These are phyloP conservation scores for Puccinia coronata DNA, from an alignment of 1,284 basidiomycete species.

Conservation along the genomic window DNA sequence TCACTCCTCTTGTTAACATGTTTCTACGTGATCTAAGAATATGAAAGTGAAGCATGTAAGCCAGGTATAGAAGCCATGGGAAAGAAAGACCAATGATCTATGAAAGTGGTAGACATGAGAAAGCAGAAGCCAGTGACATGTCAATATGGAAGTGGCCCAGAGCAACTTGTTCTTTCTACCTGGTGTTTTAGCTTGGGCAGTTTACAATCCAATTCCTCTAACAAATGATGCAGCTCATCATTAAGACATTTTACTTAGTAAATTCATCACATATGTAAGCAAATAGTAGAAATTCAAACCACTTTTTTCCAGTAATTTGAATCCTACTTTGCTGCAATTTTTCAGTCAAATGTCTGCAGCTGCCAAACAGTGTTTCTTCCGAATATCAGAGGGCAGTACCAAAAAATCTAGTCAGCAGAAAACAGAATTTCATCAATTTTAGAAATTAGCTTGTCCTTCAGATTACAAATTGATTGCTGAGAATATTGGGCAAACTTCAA, in stretches of 20 bases:
- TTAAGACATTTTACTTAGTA: conserved; percentile 22
- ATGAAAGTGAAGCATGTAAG: too few species aligned
- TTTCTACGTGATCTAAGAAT: too few species aligned
- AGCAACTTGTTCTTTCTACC: conserved; percentile 38
- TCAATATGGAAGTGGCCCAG: conserved; percentile 25
- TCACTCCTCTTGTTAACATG: too few species aligned
- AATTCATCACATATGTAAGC: conserved; percentile 38
- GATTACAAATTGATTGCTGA: conserved; percentile 26
- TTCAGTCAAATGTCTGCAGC: conserved; percentile 38
- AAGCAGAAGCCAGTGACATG: not conserved
- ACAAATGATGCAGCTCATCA: conserved; percentile 26
- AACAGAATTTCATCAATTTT: conserved; percentile 21
- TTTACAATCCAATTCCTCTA: conserved; percentile 21
- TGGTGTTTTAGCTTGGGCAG: conserved; percentile 37
- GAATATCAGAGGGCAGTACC: not conserved
- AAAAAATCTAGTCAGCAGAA: not conserved
- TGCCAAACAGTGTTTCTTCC: conserved; percentile 15
- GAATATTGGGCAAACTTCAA: conserved; percentile 34
- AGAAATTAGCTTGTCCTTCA: conserved; percentile 23
- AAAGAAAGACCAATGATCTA: too few species aligned
- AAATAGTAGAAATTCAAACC: not conserved
- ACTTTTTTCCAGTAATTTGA: conserved; percentile 4
- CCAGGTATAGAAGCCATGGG: too few species aligned
- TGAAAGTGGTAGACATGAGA: too few species aligned
- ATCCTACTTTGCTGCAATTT: conserved; percentile 36